These are phyloP conservation scores for Epichloe festucae DNA, from an alignment of 2,329 filamentous ascomycete species.

Conservation along the genomic window DNA sequence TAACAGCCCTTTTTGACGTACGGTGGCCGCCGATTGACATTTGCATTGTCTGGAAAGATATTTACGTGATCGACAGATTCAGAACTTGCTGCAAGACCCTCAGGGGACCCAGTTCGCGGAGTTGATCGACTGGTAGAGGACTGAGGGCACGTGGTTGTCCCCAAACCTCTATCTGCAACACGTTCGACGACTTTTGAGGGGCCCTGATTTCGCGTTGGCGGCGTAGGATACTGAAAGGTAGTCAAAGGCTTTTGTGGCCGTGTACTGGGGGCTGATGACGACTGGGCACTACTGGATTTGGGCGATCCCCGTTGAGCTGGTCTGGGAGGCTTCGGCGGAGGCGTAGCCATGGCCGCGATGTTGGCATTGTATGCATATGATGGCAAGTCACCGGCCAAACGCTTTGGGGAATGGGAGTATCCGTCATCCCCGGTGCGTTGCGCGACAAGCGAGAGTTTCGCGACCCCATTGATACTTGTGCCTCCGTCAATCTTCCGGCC, in stretches of 20 bases:
- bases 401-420: slow-evolving; percentile 36
- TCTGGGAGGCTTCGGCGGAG: slow-evolving; percentile 33
- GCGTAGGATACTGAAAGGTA: slow-evolving; percentile 17
- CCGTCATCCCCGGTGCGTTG: slow-evolving; percentile 30
- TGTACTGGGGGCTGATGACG: slow-evolving; percentile 13
- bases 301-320: slow-evolving; percentile 17
- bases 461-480: slow-evolving; percentile 26
- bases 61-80: slow-evolving; percentile 39
- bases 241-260: slow-evolving; percentile 13
- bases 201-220: slow-evolving; percentile 17
- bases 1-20: slow-evolving; percentile 56
- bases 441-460: slow-evolving; percentile 24
- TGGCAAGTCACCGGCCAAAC: slow-evolving; percentile 14
- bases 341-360: slow-evolving; percentile 3
- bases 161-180: slow-evolving; percentile 12
- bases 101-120: slow-evolving; percentile 4
- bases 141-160: slow-evolving; percentile 3
- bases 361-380: slow-evolving; percentile 5
- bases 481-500: slow-evolving; percentile 32
- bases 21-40: slow-evolving; percentile 73
- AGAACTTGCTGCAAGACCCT: slow-evolving; percentile 14
- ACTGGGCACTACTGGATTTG: slow-evolving; percentile 9
- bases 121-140: slow-evolving; percentile 6
- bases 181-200: slow-evolving; percentile 25
- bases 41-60: slow-evolving; percentile 73